A percentile compares a stretch with the other conserved stretches of the same genome.
These are phyloP conservation scores for Arthroderma uncinatum DNA, from an alignment of 2,329 filamentous ascomycete species.

Conservation along the genomic window DNA sequence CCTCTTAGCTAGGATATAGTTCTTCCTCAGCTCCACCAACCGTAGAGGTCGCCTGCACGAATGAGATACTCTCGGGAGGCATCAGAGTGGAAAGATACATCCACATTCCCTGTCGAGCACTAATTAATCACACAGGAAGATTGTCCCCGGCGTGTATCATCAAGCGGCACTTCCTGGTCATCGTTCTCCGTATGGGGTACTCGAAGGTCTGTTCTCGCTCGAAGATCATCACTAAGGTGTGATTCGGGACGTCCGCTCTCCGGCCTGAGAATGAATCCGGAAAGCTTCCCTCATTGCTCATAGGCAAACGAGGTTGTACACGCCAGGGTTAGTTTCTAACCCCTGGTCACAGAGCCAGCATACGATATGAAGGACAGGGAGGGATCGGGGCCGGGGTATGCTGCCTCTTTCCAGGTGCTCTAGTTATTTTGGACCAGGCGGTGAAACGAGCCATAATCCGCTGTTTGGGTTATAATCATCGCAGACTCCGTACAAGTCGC, in stretches of 20 bases:
- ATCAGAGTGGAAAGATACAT: background rate
- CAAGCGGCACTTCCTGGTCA: background rate
- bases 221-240: background rate
- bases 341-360: background rate
- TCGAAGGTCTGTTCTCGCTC: background rate
- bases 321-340: background rate
- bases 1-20: background rate
- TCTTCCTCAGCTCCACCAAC: background rate
- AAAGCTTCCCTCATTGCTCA: background rate
- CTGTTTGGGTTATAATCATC: background rate
- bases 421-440: background rate
- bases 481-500: no score
- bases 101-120: background rate
- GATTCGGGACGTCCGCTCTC: background rate
- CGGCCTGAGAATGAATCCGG: background rate
- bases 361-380: background rate
- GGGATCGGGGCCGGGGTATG: background rate
- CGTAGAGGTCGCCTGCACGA: background rate
- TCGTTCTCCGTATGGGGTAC: background rate
- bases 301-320: background rate
- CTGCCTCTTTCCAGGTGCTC: background rate
- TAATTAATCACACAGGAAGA: background rate
- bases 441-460: background rate
- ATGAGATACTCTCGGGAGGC: background rate
- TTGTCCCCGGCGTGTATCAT: background rate